Base-by-base conservation (phyloP, 176 grass and related monocot species). In the Aegilops speltoides region DNA sequence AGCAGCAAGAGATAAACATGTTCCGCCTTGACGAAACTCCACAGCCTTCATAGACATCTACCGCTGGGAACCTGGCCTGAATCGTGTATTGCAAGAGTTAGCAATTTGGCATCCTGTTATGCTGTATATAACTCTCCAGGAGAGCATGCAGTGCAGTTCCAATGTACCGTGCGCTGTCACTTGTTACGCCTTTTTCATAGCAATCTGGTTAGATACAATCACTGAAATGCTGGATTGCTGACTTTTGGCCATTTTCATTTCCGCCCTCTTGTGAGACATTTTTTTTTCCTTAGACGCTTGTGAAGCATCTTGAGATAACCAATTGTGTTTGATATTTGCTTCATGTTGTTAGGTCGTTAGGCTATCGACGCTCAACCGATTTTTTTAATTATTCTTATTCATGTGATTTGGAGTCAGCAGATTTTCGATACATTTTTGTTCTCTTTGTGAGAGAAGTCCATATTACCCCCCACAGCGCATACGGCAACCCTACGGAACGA, bases 1-100 rank as follows among this genome's bases (percentile, higher is more conserved):
- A 98, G 82, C 96, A 98, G 73, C 96, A 98, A 86, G 96, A 98
- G 57, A 96, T 98, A 34, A 95, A 90, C 0, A 86, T 98, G 73
- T 98, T 89, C 73, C 96, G 89, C 20, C 85, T 90, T 74, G 43
- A 67, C 7, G 89, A 90, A 79, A 79, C 74, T 26, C 57, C 66
- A 10, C 15, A 73, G 3, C 54, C 85, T 84, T 84, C 85, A 33
- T 90, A 84, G 75, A 20, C 41, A 79, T 20, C 0, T 13, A 5
- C 29, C 24, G 23, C 10, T 65, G 22, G 9, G 56, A 74, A 5
- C 72, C 10, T 13, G 28, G 59, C 25, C 6, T 22, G 25, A 83
- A 54, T 33, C 43, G n/a, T 56, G 52, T 73, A 3, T 1, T 19
- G 0, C 23, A 54, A 16, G 66, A 65, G 24, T n/a, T 68, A 34